Percentiles rank a stretch among this genome's conserved stretches.
Evolutionary conservation across 2,329 filamentous ascomycete genomes (phyloP).

Genomic region (Orbilia quercus): DNA sequence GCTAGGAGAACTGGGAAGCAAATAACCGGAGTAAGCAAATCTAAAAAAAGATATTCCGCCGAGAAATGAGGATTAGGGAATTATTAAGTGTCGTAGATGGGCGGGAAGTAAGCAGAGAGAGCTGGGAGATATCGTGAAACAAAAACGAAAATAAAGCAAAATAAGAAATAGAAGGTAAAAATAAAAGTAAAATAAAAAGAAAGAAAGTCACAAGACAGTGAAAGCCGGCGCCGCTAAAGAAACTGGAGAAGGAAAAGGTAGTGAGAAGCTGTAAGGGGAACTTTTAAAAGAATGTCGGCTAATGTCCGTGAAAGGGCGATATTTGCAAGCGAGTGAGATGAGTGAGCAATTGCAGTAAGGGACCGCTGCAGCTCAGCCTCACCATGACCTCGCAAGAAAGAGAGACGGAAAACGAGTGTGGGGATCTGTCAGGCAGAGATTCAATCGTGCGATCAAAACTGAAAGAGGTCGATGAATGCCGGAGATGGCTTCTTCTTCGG

Average conservation of each 20-base stretch:
- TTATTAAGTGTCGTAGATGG: slow-evolving; percentile 36
- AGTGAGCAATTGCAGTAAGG: slow-evolving; percentile 49
- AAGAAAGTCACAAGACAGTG: neutral
- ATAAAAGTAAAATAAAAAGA: neutral
- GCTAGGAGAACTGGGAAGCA: slow-evolving; percentile 39
- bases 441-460: slow-evolving; percentile 41
- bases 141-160: slow-evolving; percentile 20
- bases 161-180: slow-evolving; percentile 1
- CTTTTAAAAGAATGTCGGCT: slow-evolving; percentile 41
- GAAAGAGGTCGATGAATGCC: slow-evolving; percentile 55
- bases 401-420: neutral
- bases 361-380: slow-evolving; percentile 42
- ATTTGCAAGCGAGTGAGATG: slow-evolving; percentile 51
- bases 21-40: slow-evolving; percentile 28
- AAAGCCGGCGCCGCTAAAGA: slow-evolving; percentile 44
- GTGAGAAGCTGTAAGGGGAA: slow-evolving; percentile 33
- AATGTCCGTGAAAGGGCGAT: slow-evolving; percentile 36
- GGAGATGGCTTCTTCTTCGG: slow-evolving; percentile 43
- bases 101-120: slow-evolving; percentile 27
- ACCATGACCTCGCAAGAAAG: slow-evolving; percentile 9
- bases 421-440: neutral
- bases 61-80: slow-evolving; percentile 24
- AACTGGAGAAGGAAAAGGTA: slow-evolving; percentile 34
- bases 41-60: slow-evolving; percentile 46
- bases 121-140: slow-evolving; percentile 35